Base-by-base conservation (phyloP, 805 yeast genomes). In the Cyberlindnera samutprakarnensis region DNA sequence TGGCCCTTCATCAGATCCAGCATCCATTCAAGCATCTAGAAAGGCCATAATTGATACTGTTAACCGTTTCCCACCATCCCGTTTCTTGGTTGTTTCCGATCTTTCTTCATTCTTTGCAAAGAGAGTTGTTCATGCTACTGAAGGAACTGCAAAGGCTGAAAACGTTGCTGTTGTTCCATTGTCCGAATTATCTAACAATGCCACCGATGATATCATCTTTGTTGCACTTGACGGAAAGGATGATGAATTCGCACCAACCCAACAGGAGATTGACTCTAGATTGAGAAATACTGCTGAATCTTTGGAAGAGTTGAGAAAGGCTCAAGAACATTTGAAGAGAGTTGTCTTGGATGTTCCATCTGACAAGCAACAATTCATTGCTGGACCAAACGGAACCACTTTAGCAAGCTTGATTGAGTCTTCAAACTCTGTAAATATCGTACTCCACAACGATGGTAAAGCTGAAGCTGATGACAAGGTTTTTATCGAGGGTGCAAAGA, bases 161-260 rank as follows among this genome's bases (percentile, higher is more conserved):
- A 59, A 68, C 18, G 76, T 78, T 27, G 61, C 71, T 9, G 72
- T 76, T 31, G 69, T 85, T 32, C 75, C 82, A 37, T 61, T 79
- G 28, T 77, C 77, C 19, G 47, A 57, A 32, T 53, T 74, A 31
- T 59, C 69, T 16, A 63, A 62, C n/a, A 59, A 59, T 27, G 58
- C 64, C 25, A 54, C 62, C 22, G 48, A 45, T 8, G 63, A 54
- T 18, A 60, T 86, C 29, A 54, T 83, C 13, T 59, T 92, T 28
- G 72, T 84, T 32, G 68, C 71, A 16, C 44, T 52, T 29, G 51
- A 60, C 16, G 58, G 62, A 18, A 64, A 45, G 10, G 61, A 64
- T 38, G 80, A 75, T 30, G 95, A 83, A 47, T 85, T 85, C 54
- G 77, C 76, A 23, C 90, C 90, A 18, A 68, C 81, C 23, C 58